Base-by-base conservation (phyloP, 2,329 filamentous ascomycete genomes). In the Zymoseptoria ardabiliae region DNA sequence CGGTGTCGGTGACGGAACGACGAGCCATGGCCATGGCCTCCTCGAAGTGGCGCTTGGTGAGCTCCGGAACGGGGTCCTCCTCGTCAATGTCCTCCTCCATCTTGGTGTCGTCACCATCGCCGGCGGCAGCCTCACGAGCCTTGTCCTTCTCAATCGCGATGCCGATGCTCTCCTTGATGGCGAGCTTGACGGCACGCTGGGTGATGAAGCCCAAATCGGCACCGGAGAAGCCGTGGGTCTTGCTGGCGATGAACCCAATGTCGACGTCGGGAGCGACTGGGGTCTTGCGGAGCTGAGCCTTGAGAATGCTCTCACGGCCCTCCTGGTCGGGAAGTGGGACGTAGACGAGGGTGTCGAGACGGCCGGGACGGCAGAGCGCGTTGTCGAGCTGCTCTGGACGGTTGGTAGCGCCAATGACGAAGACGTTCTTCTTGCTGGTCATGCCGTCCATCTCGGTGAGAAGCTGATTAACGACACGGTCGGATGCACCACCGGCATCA, bases 351-450 rank as follows among this genome's bases (percentile, higher is more conserved):
- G 93, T 97, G 77, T 99, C 94, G 54, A 99, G 89, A 91, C 94
- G 94, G 69, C 94, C 94, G 59, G 94, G 94, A 84, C 94, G 92
- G 85, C 93, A 97, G 70, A 99, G 85, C 69, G 94, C 94, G 74
- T 94, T 94, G 77, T 99, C 94, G 61, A 99, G 89, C 81, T 97
- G 94, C 81, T 99, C 94, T 50, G 94, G 94, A 81, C 94, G 85
- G 82, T 99, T 99, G 77, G 94, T 99, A 52, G 94, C 94, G 76
- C 94, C 94, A 70, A 99, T 99, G 66, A 99, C 94, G 79, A 99
- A 99, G 66, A 99, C 94, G 76, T 99, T 99, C 89, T 99, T 99
- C 90, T 99, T 99, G 48, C 93, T 97, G 52, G 93, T 97, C 93
- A 97, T 97, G 71, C 93, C 93, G 69, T 97, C 93, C 93, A 97